phyloP scores from a whole-genome alignment of 1,284 basidiomycete genomes.

The Inonotus hispidus region DNA sequence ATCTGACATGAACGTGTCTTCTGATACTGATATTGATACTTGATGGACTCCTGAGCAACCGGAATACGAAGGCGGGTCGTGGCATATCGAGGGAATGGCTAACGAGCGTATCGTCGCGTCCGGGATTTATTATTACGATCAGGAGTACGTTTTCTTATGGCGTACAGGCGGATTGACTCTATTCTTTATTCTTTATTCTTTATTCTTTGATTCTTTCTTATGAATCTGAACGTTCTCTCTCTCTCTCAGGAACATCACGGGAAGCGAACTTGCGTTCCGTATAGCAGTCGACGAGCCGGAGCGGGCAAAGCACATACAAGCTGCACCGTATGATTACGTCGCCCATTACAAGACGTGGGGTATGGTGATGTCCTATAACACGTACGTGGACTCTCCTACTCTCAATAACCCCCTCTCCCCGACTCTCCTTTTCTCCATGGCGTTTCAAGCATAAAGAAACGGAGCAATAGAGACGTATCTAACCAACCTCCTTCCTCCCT shows the following conservation, averaged over 20 bases:
- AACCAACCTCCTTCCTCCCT: too few relatives aligned
- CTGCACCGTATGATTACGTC: constrained; percentile 21
- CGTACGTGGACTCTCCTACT: neutral
- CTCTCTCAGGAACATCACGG: neutral
- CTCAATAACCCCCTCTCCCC: neutral
- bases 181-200: too few relatives aligned
- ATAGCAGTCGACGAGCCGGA: constrained; percentile 37
- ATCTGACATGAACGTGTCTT: neutral
- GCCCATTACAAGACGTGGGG: constrained; percentile 18
- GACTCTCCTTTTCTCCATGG: neutral
- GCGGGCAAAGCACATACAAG: neutral
- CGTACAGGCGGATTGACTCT: too few relatives aligned
- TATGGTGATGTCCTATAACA: constrained; percentile 1
- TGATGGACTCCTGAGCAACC: constrained; percentile 36
- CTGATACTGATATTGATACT: neutral
- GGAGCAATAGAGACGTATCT: too few relatives aligned
- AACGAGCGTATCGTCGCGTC: constrained; percentile 49
- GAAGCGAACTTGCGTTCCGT: constrained; percentile 41
- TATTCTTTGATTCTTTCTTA: too few relatives aligned
- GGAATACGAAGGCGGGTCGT: constrained; percentile 35
- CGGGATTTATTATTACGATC: constrained; percentile 38
- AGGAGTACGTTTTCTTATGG: constrained; percentile 30
- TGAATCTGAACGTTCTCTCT: constrained; percentile 21
- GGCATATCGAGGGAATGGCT: constrained; percentile 55
- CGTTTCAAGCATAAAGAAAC: too few relatives aligned